Conservation (phyloP, 116 monocot species). For the Phalaenopsis hybrid region DNA sequence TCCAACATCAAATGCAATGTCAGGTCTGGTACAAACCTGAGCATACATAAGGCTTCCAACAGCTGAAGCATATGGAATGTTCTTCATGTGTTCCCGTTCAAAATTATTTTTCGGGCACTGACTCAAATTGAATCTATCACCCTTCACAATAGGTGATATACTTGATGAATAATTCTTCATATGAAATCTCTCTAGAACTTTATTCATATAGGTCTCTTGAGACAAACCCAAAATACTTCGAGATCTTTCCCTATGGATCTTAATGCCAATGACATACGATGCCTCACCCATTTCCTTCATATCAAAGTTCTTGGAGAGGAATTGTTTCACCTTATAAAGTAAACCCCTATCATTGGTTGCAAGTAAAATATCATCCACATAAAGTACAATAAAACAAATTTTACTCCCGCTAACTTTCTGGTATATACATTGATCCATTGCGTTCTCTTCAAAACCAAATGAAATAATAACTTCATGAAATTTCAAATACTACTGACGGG, state of each 20-base stretch:
- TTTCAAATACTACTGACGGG: conserved; percentile 4
- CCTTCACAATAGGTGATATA: not conserved
- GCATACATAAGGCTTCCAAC: not conserved
- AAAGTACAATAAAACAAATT: conserved; percentile 1
- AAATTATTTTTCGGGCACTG: not conserved
- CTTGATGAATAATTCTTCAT: not conserved
- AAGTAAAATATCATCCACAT: conserved; percentile 18
- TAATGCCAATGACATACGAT: conserved; percentile 12
- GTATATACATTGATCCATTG: conserved; percentile 1
- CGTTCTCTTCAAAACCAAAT: conserved; percentile 2
- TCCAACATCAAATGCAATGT: not conserved
- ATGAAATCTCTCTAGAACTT: too few species aligned
- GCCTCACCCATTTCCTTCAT: conserved; percentile 12
- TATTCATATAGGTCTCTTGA: not conserved
- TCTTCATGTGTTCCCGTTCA: not conserved
- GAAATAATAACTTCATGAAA: conserved; percentile 6
- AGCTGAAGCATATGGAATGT: not conserved
- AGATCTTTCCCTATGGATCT: conserved; percentile 7
- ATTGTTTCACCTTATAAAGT: conserved; percentile 9
- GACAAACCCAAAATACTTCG: conserved; percentile 1
- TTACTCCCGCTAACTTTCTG: conserved; percentile 9
- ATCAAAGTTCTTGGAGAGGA: not conserved
- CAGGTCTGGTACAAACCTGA: not conserved
- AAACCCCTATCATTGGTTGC: not conserved
- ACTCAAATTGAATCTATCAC: not conserved